Evolutionary conservation across 2,329 filamentous ascomycete genomes (phyloP).

Genomic region (Epichloe sylvatica): DNA sequence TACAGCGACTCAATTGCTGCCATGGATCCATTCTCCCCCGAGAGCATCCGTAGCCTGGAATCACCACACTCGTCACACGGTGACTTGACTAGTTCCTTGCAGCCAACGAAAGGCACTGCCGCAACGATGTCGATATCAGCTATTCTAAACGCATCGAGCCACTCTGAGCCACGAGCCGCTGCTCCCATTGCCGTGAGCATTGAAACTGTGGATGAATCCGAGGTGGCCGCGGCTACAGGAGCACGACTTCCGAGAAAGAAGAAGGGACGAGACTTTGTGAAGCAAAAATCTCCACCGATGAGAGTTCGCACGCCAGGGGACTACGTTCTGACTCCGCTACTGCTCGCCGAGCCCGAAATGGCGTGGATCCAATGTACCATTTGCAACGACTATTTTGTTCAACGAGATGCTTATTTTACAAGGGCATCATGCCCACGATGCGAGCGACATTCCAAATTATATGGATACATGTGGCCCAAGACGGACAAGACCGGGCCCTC

Average conservation of each 20-base stretch:
- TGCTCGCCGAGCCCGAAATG: constrained; percentile 61
- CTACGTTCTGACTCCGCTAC: constrained; percentile 65
- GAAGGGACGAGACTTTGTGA: constrained; percentile 20
- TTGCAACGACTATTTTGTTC: constrained; percentile 71
- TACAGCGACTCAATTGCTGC: constrained; percentile 3
- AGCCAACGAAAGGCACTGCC: constrained; percentile 5
- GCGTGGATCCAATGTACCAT: constrained; percentile 84
- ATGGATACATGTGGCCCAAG: constrained; percentile 93
- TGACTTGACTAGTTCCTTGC: background rate
- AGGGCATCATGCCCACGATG: constrained; percentile 78
- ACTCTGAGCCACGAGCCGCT: constrained; percentile 6
- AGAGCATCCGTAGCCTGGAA: constrained; percentile 14
- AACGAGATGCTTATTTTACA: constrained; percentile 77
- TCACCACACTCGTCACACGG: constrained; percentile 13
- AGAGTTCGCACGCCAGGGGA: constrained; percentile 51
- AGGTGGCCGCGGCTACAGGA: constrained; percentile 3
- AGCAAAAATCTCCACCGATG: constrained; percentile 20
- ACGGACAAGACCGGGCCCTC: constrained; percentile 64
- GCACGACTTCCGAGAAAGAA: constrained; percentile 15
- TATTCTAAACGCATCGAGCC: constrained; percentile 17
- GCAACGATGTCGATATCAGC: constrained; percentile 20
- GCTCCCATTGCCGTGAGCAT: constrained; percentile 15
- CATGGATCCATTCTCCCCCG: constrained; percentile 19
- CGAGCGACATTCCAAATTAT: constrained; percentile 88
- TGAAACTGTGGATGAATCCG: constrained; percentile 10